Base-by-base conservation (phyloP, 2,329 filamentous ascomycete genomes). In the Aspergillus texensis region DNA sequence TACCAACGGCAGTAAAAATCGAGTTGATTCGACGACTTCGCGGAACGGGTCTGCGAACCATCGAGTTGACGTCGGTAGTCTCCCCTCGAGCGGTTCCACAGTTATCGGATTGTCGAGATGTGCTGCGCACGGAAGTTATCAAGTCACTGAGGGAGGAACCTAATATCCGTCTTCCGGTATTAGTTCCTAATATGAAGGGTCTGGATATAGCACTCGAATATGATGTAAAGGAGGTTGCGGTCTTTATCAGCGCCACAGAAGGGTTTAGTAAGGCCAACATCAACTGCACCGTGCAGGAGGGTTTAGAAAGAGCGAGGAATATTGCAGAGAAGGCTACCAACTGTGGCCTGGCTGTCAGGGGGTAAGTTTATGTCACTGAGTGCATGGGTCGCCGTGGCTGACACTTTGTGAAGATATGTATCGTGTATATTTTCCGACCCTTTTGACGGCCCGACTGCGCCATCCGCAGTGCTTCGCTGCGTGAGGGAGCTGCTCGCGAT, bases 21-120 rank as follows among this genome's bases (percentile, higher is more conserved):
- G 87, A 93, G 68, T 79, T 96, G 59, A 91, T 96, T 45, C 84
- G 89, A 68, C 82, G 86, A 64, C 80, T 96, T 65, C 86, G 88
- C 39, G 80, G 81, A 66, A 90, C 91, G 0, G 92, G 92, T 0
- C 76, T 95, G 48, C 80, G 81, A 6, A 88, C 88, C 3, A 94
- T 96, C 65, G 92, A 96, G 77, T 89, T 91, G 21, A 93, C 92
- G 0, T 91, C 91, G 1, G 93, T 96, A 72, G 92, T 96, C 11
- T 87, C 90, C 54, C 91, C 92, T 1, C 93, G 91, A 86, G 94
- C 91, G 86, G 89, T 94, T 57, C 92, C 93, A 4, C 93, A 95
- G 83, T 87, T 92, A 53, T 72, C 75, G 6, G 77, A 78, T 54
- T 74, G 72, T 63, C 70, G 71, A 19, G 62, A 71, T 19, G 61